Percentiles rank a stretch among this genome's conserved stretches.
These are phyloP conservation scores for Sanghuangporus weigelae DNA, from an alignment of 1,284 basidiomycete species.

Conservation along the genomic window DNA sequence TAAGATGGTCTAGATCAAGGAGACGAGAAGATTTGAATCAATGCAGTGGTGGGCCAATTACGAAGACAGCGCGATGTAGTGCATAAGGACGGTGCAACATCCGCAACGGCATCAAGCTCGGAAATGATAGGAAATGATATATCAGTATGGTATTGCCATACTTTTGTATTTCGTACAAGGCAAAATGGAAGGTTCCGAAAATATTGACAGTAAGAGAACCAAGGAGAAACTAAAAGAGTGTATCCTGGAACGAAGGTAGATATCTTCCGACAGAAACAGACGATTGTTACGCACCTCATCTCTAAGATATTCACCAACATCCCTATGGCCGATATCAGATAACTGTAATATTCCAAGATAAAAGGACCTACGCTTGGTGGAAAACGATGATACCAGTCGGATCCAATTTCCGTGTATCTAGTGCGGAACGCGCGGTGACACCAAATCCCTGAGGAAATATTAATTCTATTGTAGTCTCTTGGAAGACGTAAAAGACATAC, in stretches of 20 bases:
- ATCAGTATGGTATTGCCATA: too few species aligned
- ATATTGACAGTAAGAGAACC: background rate
- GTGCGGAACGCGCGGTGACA: constrained; percentile 92
- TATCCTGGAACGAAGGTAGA: constrained; percentile 6
- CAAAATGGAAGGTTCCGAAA: too few species aligned
- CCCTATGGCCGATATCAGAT: constrained; percentile 39
- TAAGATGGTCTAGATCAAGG: too few species aligned
- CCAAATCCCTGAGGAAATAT: constrained; percentile 78
- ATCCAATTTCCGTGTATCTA: constrained; percentile 96
- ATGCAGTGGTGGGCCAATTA: too few species aligned
- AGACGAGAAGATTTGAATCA: too few species aligned
- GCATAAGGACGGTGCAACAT: too few species aligned
- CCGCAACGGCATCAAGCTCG: too few species aligned
- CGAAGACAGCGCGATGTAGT: too few species aligned
- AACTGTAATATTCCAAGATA: constrained; percentile 2
- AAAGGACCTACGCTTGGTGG: constrained; percentile 83
- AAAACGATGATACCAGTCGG: constrained; percentile 99
- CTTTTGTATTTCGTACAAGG: background rate
- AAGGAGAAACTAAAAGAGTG: constrained; percentile 8
- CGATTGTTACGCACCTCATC: constrained; percentile 65
- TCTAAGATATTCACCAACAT: constrained; percentile 93
- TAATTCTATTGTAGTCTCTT: constrained; percentile 1
- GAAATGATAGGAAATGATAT: too few species aligned
- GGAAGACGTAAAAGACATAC: constrained; percentile 39
- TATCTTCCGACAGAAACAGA: background rate